These are phyloP conservation scores for Fusarium austroafricanum DNA, from an alignment of 2,329 filamentous ascomycete genomes.

Conservation along the genomic window DNA sequence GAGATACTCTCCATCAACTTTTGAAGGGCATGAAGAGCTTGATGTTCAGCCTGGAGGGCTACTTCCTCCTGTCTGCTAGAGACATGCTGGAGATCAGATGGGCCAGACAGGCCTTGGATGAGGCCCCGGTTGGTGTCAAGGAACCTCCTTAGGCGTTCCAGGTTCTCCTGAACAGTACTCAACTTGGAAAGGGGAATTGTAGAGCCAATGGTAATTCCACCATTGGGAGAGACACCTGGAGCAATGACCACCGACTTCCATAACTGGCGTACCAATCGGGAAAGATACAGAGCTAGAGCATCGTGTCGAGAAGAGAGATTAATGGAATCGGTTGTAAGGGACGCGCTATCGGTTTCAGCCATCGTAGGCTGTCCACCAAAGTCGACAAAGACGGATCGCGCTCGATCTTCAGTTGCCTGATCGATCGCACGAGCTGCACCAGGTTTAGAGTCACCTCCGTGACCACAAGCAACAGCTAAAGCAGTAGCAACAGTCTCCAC, in stretches of 20 bases:
- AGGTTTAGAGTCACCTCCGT: conserved; percentile 80
- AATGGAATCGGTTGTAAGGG: conserved; percentile 82
- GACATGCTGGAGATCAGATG: conserved; percentile 82
- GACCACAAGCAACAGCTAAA: conserved; percentile 92
- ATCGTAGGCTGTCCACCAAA: conserved; percentile 89
- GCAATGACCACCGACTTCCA: conserved; percentile 85
- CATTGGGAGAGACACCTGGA: conserved; percentile 62
- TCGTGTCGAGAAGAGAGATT: conserved; percentile 89
- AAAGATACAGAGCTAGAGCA: conserved; percentile 87
- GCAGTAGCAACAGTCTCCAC: conserved; percentile 91
- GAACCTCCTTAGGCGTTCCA: conserved; percentile 84
- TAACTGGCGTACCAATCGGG: conserved; percentile 85
- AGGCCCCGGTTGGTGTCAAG: conserved; percentile 88
- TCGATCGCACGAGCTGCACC: conserved; percentile 83
- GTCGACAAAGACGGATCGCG: conserved; percentile 89
- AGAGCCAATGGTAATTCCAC: conserved; percentile 72
- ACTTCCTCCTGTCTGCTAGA: conserved; percentile 90
- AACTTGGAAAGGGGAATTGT: conserved; percentile 77
- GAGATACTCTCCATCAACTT: conserved; percentile 90
- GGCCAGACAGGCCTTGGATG: conserved; percentile 93
- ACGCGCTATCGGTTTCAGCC: conserved; percentile 79
- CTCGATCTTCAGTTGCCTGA: conserved; percentile 85
- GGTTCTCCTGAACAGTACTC: conserved; percentile 79
- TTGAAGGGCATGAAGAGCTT: conserved; percentile 87
- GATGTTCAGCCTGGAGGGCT: conserved; percentile 92